A percentile compares a stretch with the other conserved stretches of the same genome.
These are phyloP conservation scores for Glonium stellatum DNA, from an alignment of 495 filamentous ascomycete genomes.

Conservation along the genomic window DNA sequence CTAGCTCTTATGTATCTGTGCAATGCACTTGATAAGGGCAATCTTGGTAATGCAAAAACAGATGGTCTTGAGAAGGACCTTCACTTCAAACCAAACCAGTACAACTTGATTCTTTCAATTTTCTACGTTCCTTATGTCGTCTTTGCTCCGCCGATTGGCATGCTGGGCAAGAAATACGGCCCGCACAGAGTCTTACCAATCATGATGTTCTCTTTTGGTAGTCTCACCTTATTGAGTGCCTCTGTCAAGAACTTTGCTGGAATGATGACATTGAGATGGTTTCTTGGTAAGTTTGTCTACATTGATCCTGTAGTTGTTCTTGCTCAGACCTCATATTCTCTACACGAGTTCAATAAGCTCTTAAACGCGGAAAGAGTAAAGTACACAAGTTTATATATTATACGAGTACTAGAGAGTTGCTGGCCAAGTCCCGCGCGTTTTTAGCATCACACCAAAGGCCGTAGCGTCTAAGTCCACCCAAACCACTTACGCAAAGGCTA, in stretches of 20 bases:
- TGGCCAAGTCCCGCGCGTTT: too few species aligned
- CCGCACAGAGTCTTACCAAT: conserved; percentile 54
- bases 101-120: conserved; percentile 63
- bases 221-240: conserved; percentile 50
- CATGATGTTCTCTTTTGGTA: conserved; percentile 62
- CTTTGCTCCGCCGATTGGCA: conserved; percentile 57
- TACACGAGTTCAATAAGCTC: too few species aligned
- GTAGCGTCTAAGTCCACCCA: too few species aligned
- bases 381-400: too few species aligned
- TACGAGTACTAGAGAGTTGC: too few species aligned
- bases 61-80: conserved; percentile 45
- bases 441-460: too few species aligned
- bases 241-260: conserved; percentile 56
- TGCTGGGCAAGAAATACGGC: conserved; percentile 58
- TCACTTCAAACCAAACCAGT: conserved; percentile 53
- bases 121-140: conserved; percentile 77
- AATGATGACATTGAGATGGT: conserved; percentile 48
- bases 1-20: conserved; percentile 40
- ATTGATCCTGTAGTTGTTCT: not conserved
- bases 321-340: too few species aligned
- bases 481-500: too few species aligned
- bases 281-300: conserved; percentile 15
- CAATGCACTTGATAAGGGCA: conserved; percentile 37
- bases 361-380: too few species aligned
- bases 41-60: conserved; percentile 58